phyloP scores from a whole-genome alignment of 176 grass and related monocot genomes.

The Oryza coarctata region DNA sequence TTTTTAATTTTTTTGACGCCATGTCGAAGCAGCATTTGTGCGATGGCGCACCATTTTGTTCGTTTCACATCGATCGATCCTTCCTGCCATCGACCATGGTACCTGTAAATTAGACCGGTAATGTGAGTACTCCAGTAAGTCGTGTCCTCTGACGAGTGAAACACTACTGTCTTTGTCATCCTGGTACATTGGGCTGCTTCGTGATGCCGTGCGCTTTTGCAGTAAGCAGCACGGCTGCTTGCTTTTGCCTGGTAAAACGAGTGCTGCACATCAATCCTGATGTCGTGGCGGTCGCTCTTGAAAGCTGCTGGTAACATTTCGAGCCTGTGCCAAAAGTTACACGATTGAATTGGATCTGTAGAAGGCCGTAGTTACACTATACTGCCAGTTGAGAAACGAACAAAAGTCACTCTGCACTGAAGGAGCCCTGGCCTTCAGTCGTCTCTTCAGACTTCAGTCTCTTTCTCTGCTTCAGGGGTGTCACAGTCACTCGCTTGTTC shows the following conservation, averaged over 20 bases:
- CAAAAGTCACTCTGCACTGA: background rate
- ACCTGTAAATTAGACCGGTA: background rate
- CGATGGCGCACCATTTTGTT: background rate
- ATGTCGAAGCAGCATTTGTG: background rate
- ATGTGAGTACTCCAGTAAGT: background rate
- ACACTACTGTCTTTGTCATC: conserved; percentile 7
- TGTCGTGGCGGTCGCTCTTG: background rate
- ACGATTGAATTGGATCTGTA: background rate
- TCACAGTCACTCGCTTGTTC: background rate
- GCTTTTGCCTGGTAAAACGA: background rate
- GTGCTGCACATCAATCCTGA: background rate
- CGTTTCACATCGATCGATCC: background rate
- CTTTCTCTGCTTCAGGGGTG: background rate
- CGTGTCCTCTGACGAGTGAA: background rate
- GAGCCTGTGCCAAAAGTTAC: background rate
- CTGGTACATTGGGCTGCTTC: background rate
- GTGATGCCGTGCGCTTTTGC: conserved; percentile 4
- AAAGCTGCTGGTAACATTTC: background rate
- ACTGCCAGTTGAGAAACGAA: background rate
- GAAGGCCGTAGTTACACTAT: background rate
- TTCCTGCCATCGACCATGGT: background rate
- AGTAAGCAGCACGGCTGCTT: background rate
- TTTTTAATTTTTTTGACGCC: background rate
- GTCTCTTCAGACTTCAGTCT: background rate
- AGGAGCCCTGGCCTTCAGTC: background rate